phyloP scores from a whole-genome alignment of 208 protist species.

The Leishmania braziliensis region DNA sequence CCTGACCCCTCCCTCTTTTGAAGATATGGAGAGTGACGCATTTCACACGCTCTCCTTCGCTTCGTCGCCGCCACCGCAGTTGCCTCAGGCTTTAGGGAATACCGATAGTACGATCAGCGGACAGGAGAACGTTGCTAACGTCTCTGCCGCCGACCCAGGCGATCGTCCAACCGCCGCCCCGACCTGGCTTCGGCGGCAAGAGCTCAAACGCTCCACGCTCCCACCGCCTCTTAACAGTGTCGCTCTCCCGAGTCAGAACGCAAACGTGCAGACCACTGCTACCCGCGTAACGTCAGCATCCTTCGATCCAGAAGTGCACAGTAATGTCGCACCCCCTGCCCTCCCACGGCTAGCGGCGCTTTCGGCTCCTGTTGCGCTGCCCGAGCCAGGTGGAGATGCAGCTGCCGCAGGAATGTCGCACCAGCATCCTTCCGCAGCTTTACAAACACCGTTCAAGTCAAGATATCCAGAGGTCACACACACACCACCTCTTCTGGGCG shows the following conservation, averaged over 20 bases:
- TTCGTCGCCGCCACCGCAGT: background rate
- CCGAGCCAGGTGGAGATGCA: background rate
- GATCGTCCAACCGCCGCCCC: background rate
- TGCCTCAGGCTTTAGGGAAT: background rate
- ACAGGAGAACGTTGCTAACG: background rate
- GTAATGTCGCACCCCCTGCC: slow-evolving; percentile 7
- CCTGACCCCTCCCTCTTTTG: background rate
- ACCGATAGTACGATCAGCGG: background rate
- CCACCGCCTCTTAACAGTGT: slow-evolving; percentile 3
- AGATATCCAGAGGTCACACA: background rate
- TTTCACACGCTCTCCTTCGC: background rate
- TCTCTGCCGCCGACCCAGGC: background rate
- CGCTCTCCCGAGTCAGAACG: background rate
- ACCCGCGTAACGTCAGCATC: background rate
- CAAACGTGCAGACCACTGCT: background rate
- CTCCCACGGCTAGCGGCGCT: background rate
- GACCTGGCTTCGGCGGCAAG: background rate
- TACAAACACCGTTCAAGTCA: background rate
- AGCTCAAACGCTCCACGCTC: background rate
- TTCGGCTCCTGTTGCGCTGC: background rate
- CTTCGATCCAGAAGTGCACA: background rate
- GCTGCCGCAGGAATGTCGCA: background rate
- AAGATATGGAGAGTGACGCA: background rate
- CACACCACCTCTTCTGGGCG: background rate
- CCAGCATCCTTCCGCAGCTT: background rate